These are phyloP conservation scores for Teratosphaeria epicoccoides DNA, from an alignment of 2,329 filamentous ascomycete genomes.

Conservation along the genomic window DNA sequence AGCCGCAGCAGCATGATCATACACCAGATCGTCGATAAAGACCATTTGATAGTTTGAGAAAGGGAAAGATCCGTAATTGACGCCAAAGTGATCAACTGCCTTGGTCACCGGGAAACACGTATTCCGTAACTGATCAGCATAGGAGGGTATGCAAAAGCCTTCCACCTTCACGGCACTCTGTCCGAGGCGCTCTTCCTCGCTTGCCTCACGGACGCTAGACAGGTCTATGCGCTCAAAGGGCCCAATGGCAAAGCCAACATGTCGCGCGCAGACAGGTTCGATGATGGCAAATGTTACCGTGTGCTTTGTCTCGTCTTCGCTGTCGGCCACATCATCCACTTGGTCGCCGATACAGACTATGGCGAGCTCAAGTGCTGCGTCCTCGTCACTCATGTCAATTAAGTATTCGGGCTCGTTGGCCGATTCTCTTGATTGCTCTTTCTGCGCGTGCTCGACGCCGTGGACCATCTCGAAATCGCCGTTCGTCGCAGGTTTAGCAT, in stretches of 20 bases:
- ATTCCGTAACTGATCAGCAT: slow-evolving; percentile 71
- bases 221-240: slow-evolving; percentile 92
- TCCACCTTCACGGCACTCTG: slow-evolving; percentile 80
- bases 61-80: slow-evolving; percentile 81
- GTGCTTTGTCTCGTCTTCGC: slow-evolving; percentile 69
- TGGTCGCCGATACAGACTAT: slow-evolving; percentile 86
- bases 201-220: slow-evolving; percentile 69
- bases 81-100: slow-evolving; percentile 83
- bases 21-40: slow-evolving; percentile 80
- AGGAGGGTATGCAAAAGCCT: slow-evolving; percentile 80
- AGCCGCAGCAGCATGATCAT: slow-evolving; percentile 65
- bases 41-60: slow-evolving; percentile 87
- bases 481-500: slow-evolving; percentile 26
- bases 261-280: slow-evolving; percentile 68
- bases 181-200: slow-evolving; percentile 83
- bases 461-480: slow-evolving; percentile 30
- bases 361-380: slow-evolving; percentile 77
- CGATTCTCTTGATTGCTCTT: slow-evolving; percentile 7
- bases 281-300: slow-evolving; percentile 74
- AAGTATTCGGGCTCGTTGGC: slow-evolving; percentile 26
- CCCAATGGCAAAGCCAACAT: slow-evolving; percentile 86
- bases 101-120: slow-evolving; percentile 76
- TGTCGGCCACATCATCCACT: slow-evolving; percentile 68
- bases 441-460: slow-evolving; percentile 16
- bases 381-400: slow-evolving; percentile 54